Base-by-base conservation (phyloP, 345 rosid genomes). In the Sisymbrium irio region DNA sequence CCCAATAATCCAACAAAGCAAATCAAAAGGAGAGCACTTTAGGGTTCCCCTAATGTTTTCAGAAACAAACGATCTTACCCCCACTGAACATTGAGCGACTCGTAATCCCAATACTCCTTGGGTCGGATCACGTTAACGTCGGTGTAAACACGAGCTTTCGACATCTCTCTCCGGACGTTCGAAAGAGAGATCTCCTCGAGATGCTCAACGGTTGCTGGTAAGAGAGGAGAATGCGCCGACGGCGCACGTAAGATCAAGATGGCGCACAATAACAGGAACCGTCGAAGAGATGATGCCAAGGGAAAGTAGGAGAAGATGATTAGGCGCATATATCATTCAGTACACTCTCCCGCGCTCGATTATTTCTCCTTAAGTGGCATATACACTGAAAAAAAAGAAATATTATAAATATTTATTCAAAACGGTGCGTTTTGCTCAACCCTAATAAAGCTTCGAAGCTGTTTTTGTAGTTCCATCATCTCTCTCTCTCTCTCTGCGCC, bases 81-180 rank as follows among this genome's bases (percentile, higher is more conserved):
- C 97, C 99, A 89, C 77, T 87, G 90, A 74, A 87, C 90, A 45
- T 83, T 84, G 60, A 89, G 88, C 18, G 92, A 84, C 74, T 90
- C 94, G 77, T 90, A 90, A 82, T 95, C 97, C 97, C 97, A 95
- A 51, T 95, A 95, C 33, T 95, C 98, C 83, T 92, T 92, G 9
- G 99, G 93, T 9, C 97, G 89, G 19, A 86, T 57, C 59, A 90
- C 95, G 80, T 96, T 96, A 35, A 96, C 81, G 20, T 96, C 96
- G 14, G 96, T 22, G 69, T 92, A 96, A 58, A 92, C 97, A 37
- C 92, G 85, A 28, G 99, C 86, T 78, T 92, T 96, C 77, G 97
- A 96, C 98, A 96, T 92, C 81, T 62, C 80, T 77, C 80, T 46
- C 45, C 44, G 13, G 53, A n/a, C 6, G 30, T 53, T 28, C 73